These are phyloP conservation scores for Trichoderma breve DNA, from an alignment of 2,329 filamentous ascomycete genomes.

Conservation along the genomic window DNA sequence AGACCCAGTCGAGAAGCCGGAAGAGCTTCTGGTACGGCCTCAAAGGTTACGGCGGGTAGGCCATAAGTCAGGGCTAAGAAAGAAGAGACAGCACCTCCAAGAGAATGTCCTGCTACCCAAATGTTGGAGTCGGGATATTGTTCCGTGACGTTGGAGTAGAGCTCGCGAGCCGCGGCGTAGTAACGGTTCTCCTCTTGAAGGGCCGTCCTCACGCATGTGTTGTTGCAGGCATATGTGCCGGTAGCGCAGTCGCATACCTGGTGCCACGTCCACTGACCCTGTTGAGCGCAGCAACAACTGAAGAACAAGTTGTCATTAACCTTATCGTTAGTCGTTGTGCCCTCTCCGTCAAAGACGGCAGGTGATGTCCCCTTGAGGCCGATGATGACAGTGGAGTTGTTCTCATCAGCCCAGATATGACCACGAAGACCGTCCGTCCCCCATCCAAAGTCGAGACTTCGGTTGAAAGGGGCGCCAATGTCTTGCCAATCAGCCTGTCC, in stretches of 20 bases:
- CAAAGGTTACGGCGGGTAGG: constrained; percentile 85
- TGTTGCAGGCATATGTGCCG: constrained; percentile 84
- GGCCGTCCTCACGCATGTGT: constrained; percentile 77
- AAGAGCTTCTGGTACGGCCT: constrained; percentile 88
- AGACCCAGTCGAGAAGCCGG: constrained; percentile 81
- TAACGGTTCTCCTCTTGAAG: constrained; percentile 83
- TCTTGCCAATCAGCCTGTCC: constrained; percentile 78
- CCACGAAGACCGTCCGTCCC: constrained; percentile 83
- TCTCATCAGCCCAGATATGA: constrained; percentile 86
- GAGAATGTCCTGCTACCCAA: constrained; percentile 89
- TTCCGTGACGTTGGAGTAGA: constrained; percentile 89
- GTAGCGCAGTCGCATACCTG: constrained; percentile 93
- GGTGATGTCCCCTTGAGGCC: constrained; percentile 88
- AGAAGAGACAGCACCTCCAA: constrained; percentile 87
- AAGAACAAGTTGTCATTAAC: constrained; percentile 97
- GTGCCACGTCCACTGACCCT: constrained; percentile 84
- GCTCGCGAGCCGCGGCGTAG: constrained; percentile 81
- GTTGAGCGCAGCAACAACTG: constrained; percentile 94
- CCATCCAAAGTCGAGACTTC: constrained; percentile 90
- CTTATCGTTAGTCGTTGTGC: constrained; percentile 96
- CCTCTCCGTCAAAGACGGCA: constrained; percentile 93
- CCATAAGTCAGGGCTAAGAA: constrained; percentile 89
- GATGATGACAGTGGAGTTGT: constrained; percentile 84
- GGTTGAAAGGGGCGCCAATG: constrained; percentile 75
- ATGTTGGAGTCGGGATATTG: constrained; percentile 81